These are phyloP conservation scores for Corylus americana DNA, from an alignment of 306 rosid species.

Conservation along the genomic window DNA sequence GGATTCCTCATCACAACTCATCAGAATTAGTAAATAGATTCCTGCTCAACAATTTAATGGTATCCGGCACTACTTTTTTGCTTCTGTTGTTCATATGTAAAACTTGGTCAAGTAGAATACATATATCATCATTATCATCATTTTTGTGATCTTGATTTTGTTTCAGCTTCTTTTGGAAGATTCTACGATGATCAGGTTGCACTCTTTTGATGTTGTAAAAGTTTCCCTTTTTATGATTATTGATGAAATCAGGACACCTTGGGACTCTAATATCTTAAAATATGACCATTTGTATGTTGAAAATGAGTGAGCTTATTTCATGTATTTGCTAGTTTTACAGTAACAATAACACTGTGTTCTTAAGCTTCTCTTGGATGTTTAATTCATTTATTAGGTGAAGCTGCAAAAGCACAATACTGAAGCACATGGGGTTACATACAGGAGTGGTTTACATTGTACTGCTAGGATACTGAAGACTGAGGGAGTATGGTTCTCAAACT, in stretches of 20 bases:
- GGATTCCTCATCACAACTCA: neutral
- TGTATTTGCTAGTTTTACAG: neutral
- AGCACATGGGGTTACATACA: conserved; percentile 65
- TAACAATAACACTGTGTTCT: neutral
- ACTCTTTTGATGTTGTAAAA: conserved; percentile 9
- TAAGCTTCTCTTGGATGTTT: conserved; percentile 13
- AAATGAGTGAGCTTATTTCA: conserved; percentile 2
- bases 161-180: conserved; percentile 11
- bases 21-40: neutral
- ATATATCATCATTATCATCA: neutral
- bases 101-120: conserved; percentile 9
- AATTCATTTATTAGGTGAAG: conserved; percentile 61
- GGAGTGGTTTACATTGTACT: conserved; percentile 76
- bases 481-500: conserved; percentile 67
- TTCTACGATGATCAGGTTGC: conserved; percentile 4
- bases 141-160: neutral
- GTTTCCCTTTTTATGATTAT: conserved; percentile 10
- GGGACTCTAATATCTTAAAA: neutral
- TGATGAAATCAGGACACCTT: conserved; percentile 15
- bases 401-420: conserved; percentile 85
- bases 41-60: conserved; percentile 7
- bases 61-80: neutral
- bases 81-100: neutral
- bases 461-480: conserved; percentile 84
- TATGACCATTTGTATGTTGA: neutral